phyloP scores from a whole-genome alignment of 441 rosid species.

The Gossypium schwendimanii region DNA sequence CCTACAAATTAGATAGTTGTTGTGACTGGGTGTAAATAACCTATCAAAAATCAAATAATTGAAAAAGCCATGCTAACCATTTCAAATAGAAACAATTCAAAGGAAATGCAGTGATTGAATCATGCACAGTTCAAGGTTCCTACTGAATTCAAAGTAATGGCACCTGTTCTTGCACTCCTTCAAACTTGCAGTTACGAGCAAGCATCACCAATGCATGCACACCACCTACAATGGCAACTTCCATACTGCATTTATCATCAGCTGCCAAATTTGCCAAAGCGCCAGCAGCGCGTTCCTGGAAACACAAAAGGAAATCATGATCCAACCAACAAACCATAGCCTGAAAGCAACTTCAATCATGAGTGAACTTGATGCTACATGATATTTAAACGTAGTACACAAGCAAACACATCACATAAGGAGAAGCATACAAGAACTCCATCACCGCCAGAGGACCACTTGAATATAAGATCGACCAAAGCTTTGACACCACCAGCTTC shows the following conservation, averaged over 20 bases:
- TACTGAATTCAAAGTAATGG: neutral
- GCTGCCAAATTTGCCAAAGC: constrained; percentile 98
- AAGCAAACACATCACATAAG: constrained; percentile 3
- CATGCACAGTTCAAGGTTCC: neutral
- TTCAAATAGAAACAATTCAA: neutral
- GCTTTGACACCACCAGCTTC: constrained; percentile 94
- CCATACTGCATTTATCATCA: constrained; percentile 94
- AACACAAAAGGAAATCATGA: constrained; percentile 16
- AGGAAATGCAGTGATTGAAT: neutral
- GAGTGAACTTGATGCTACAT: neutral
- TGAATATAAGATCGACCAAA: constrained; percentile 87
- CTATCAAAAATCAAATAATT: neutral
- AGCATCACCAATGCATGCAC: constrained; percentile 92
- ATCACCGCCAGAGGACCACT: constrained; percentile 80
- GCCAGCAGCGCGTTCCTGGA: constrained; percentile 97
- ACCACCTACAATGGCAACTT: constrained; percentile 83
- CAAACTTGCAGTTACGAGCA: constrained; percentile 85
- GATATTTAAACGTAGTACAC: neutral
- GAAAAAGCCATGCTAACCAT: neutral
- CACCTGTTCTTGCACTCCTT: constrained; percentile 98
- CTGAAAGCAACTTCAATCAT: neutral
- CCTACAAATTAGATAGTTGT: neutral
- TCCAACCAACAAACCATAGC: constrained; percentile 5
- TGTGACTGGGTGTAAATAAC: neutral
- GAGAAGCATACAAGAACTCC: constrained; percentile 73